Conservation (phyloP, 208 protist genomes). For the Acanthamoeba lenticulata region DNA sequence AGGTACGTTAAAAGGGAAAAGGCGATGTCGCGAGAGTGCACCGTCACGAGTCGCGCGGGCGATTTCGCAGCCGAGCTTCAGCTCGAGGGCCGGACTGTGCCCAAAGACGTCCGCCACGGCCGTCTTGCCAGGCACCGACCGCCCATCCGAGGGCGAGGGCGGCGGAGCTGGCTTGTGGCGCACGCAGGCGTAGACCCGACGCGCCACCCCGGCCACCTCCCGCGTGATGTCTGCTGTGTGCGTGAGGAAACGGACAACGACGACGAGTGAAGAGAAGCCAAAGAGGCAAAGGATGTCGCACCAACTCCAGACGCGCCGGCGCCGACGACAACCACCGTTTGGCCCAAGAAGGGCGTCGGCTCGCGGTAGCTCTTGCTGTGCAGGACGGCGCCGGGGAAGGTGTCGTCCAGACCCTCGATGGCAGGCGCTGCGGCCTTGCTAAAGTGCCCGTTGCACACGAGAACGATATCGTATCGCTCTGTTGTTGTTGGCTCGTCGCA, state of each 20-base stretch:
- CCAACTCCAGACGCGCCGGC: not conserved
- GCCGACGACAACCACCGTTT: conserved; percentile 51
- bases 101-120: conserved; percentile 4
- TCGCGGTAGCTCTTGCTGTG: conserved; percentile 48
- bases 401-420: not conserved
- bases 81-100: not conserved
- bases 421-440: not conserved
- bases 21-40: not conserved
- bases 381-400: conserved; percentile 7
- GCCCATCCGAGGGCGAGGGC: not conserved
- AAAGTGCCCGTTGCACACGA: conserved; percentile 65
- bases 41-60: not conserved
- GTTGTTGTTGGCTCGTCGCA: not conserved
- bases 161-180: not conserved
- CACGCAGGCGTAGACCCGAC: not conserved
- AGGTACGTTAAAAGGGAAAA: not conserved
- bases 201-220: conserved; percentile 17
- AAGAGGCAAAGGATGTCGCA: not conserved
- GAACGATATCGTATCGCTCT: not conserved
- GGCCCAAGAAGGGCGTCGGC: not conserved
- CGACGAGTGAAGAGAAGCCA: not conserved
- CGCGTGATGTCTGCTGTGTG: conserved; percentile 14
- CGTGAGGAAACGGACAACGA: too few relatives aligned
- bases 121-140: not conserved
- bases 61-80: conserved; percentile 33